These are phyloP conservation scores for Deinandra increscens DNA, from an alignment of 129 eudicot genomes.

Conservation along the genomic window DNA sequence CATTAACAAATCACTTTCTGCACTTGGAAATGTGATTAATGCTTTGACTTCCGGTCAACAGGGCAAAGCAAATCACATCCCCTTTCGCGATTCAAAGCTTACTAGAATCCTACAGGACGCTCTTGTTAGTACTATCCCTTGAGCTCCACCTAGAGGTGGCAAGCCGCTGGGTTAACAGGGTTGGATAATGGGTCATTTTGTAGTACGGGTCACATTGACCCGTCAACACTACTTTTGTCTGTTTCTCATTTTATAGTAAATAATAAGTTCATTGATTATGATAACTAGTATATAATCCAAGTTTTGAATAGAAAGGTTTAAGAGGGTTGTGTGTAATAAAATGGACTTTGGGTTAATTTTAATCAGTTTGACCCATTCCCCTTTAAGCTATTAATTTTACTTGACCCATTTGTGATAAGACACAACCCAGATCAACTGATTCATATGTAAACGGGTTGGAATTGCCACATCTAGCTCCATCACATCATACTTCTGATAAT, in stretches of 20 bases:
- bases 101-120: constrained; percentile 87
- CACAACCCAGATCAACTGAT: background rate
- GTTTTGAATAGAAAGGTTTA: background rate
- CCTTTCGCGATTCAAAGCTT: constrained; percentile 90
- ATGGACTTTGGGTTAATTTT: background rate
- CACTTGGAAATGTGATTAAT: constrained; percentile 87
- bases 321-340: background rate
- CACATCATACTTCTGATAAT: background rate
- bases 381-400: background rate
- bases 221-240: background rate
- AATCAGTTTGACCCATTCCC: background rate
- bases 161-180: background rate
- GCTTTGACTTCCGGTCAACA: constrained; percentile 57
- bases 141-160: background rate
- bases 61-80: constrained; percentile 64
- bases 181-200: background rate
- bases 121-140: constrained; percentile 54
- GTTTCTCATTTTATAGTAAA: background rate
- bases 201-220: background rate
- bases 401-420: background rate
- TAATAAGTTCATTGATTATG: background rate
- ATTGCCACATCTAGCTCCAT: background rate
- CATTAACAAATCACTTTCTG: constrained; percentile 86
- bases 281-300: background rate
- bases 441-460: background rate